phyloP scores from a whole-genome alignment of 352 stramenopile genomes.

The Phytophthora kernoviae region DNA sequence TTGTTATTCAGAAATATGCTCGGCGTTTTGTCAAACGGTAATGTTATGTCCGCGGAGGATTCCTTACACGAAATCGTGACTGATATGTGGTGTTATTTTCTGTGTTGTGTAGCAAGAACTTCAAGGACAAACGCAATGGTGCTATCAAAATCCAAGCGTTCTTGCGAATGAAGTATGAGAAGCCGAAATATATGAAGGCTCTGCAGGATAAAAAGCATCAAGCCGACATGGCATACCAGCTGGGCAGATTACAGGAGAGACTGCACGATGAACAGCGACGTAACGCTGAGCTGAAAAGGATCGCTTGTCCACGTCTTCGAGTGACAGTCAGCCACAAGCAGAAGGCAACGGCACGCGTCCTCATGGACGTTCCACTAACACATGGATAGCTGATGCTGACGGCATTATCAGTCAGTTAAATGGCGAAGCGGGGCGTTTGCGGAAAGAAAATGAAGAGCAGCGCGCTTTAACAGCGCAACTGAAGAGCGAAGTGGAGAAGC shows the following conservation, averaged over 20 bases:
- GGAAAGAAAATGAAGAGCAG: constrained; percentile 81
- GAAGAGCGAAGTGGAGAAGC: constrained; percentile 74
- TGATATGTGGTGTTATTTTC: constrained; percentile 7
- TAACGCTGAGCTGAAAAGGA: constrained; percentile 65
- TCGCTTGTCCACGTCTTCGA: constrained; percentile 40
- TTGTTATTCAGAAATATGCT: constrained; percentile 71
- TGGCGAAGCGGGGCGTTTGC: constrained; percentile 68
- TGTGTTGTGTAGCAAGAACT: constrained; percentile 47
- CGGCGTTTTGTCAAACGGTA: constrained; percentile 69
- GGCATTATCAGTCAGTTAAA: constrained; percentile 84
- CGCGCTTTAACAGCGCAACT: constrained; percentile 45
- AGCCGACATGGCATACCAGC: constrained; percentile 60
- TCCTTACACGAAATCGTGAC: neutral
- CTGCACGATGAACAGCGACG: constrained; percentile 66
- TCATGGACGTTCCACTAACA: constrained; percentile 65
- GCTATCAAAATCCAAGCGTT: constrained; percentile 68
- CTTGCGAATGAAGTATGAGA: constrained; percentile 65
- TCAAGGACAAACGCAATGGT: constrained; percentile 52
- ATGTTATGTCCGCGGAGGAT: neutral
- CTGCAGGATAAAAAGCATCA: constrained; percentile 64
- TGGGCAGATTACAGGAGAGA: constrained; percentile 62
- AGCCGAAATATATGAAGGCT: constrained; percentile 55
- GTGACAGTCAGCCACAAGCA: constrained; percentile 46
- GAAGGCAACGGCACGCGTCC: constrained; percentile 48
- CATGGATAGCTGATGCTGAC: constrained; percentile 88